Base-by-base conservation (phyloP, 2,329 filamentous ascomycete species). In the Penicillium brasilianum region DNA sequence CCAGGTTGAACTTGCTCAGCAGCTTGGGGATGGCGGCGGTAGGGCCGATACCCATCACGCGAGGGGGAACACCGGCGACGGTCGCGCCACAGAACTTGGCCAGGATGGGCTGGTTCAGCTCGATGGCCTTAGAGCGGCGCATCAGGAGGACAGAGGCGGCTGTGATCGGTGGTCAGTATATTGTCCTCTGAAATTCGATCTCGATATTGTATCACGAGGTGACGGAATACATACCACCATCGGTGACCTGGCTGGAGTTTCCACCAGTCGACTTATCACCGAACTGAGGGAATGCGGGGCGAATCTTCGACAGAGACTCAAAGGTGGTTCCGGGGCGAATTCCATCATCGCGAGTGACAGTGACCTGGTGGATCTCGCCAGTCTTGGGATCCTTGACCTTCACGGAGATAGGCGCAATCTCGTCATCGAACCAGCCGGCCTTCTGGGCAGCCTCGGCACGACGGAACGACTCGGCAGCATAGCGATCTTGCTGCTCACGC, bases 81-180 rank as follows among this genome's bases (percentile, higher is more conserved):
- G 93, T 97, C 59, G 93, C 91, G 70, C 92, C 93, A 66, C 95
- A 92, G 77, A 93, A 98, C 81, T 99, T 99, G 79, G 90, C 95
- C 64, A 98, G 75, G 79, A 99, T 93, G 65, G 94, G 93, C 81
- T 97, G 91, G 66, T 90, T 90, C 48, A 97, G 88, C 79, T 90
- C 88, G 73, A 91, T 86, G 62, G 94, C 94, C 65, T 90, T 94
- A 67, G 90, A 93, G 59, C 94, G 91, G 84, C 95, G 95, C 94
- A 98, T 98, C 59, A 98, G 82, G 39, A 98, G 84, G 2, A 98
- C 81, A 1, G 93, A 92, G 9, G 94, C 93, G 44, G 93, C 91
- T 87, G 65, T 54, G 8, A 20, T 13, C 1, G 1, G 20, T 4
- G 1, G 25, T 41, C 1, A 54, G 36, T 32, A 14, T n/a, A 9